Percentiles rank a stretch among this genome's conserved stretches.
Evolutionary conservation across 345 rosid species (phyloP).

Genomic region (Limnanthes douglasii): DNA sequence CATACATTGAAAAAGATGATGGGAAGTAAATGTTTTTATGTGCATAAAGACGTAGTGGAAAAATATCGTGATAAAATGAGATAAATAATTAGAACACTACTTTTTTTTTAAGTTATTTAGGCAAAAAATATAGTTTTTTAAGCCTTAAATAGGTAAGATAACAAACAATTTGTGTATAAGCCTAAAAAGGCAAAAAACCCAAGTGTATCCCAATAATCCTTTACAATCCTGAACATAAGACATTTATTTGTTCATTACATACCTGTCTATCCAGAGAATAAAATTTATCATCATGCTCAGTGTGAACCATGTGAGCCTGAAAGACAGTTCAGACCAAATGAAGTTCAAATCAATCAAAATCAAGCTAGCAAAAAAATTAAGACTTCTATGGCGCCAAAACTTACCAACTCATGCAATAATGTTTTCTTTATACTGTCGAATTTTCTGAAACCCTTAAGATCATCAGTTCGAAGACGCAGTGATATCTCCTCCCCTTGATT

Average conservation of each 20-base stretch:
- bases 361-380: background rate
- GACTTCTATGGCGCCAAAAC: slow-evolving; percentile 4
- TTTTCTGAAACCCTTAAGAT: slow-evolving; percentile 92
- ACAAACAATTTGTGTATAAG: too few relatives aligned
- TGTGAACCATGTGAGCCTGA: slow-evolving; percentile 91
- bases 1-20: too few relatives aligned
- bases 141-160: too few relatives aligned
- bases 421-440: slow-evolving; percentile 83
- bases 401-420: slow-evolving; percentile 89
- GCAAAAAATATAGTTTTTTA: too few relatives aligned
- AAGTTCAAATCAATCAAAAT: slow-evolving; percentile 1
- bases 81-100: too few relatives aligned
- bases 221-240: background rate
- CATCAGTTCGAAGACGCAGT: slow-evolving; percentile 92
- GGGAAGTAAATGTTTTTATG: too few relatives aligned
- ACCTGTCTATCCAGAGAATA: slow-evolving; percentile 81
- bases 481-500: slow-evolving; percentile 96
- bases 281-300: slow-evolving; percentile 86
- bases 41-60: too few relatives aligned
- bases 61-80: too few relatives aligned
- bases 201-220: too few relatives aligned
- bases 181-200: too few relatives aligned
- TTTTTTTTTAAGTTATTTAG: too few relatives aligned
- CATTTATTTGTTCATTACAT: too few relatives aligned
- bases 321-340: slow-evolving; percentile 8